Base-by-base conservation (phyloP, 1,284 basidiomycete species). In the Sporisorium iseilematis-ciliati region DNA sequence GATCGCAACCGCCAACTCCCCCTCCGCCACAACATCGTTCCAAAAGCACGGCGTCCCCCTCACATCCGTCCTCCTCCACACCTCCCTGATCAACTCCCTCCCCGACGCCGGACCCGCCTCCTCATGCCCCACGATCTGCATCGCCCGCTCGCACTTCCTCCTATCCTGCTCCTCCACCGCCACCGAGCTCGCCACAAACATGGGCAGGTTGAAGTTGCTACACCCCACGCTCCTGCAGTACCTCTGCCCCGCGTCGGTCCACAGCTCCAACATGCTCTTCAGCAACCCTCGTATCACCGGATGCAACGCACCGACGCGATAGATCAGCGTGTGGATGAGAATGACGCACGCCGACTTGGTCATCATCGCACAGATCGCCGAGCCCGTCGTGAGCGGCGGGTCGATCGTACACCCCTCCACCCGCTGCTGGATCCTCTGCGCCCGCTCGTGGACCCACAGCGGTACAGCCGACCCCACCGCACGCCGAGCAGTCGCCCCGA, bases 81-180 rank as follows among this genome's bases (percentile, higher is more conserved):
- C 63, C 50, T 73, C 65, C 26, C 43, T 42, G 4, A 73, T 61
- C 54, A 73, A 18, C 20, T 52, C 57, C 42, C 70, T 55, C 3
- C 70, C 70, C 21, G 41, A 45, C 11, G 60, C 70, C 14, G 70
- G 70, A 0, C 49, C 70, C 0, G 70, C 60, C 48, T 73, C 70
- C 11, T 73, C 70, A 18, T 73, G 65, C 16, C 70, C 70, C 0
- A 73, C 70, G 16, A 73, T 57, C 57, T 68, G 56, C 70, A 73
- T 73, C 20, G 70, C 70, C 35, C 48, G 26, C n/a, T 61, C 65
- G 41, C 70, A 73, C 20, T 67, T 49, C 49, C 25, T 57, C 31
- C 70, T 16, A 41, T 73, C 70, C 26, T 46, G 40, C 26, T 63
- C 60, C 14, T 61, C 54, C 48, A 73, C 61, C 38, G 70, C 70